phyloP scores from a whole-genome alignment of 805 yeast genomes.

The Sungouiozyma ichnusensis region DNA sequence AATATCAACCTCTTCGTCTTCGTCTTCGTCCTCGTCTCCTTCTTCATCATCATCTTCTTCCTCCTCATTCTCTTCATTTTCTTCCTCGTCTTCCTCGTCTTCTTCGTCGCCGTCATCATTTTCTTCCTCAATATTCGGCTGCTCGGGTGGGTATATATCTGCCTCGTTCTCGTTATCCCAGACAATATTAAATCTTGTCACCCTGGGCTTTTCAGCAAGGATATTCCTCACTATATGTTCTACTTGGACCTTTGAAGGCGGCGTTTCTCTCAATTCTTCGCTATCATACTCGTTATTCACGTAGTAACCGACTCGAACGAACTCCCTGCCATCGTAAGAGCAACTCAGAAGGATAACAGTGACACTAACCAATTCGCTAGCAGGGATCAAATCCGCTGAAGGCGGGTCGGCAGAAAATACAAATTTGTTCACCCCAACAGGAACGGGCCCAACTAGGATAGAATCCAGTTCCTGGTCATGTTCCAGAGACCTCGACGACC shows the following conservation, averaged over 20 bases:
- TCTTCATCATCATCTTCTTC: slow-evolving; percentile 40
- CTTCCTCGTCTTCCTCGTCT: slow-evolving; percentile 47
- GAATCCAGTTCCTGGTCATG: slow-evolving; percentile 97
- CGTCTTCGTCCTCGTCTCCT: slow-evolving; percentile 34
- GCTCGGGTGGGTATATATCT: slow-evolving; percentile 73
- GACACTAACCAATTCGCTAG: slow-evolving; percentile 87
- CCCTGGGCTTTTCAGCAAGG: slow-evolving; percentile 94
- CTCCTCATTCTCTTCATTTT: slow-evolving; percentile 35
- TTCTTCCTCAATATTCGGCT: slow-evolving; percentile 50
- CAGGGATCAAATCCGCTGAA: slow-evolving; percentile 89
- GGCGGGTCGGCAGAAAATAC: slow-evolving; percentile 95
- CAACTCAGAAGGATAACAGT: slow-evolving; percentile 91
- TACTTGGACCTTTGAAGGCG: slow-evolving; percentile 87
- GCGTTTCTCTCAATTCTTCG: slow-evolving; percentile 87
- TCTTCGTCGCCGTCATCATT: slow-evolving; percentile 59
- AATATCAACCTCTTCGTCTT: slow-evolving; percentile 32
- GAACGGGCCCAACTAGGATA: slow-evolving; percentile 95
- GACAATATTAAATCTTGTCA: slow-evolving; percentile 89
- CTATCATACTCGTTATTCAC: slow-evolving; percentile 94
- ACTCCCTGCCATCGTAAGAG: slow-evolving; percentile 85
- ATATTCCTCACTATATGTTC: slow-evolving; percentile 91
- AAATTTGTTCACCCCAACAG: slow-evolving; percentile 92
- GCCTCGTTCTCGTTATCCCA: slow-evolving; percentile 76
- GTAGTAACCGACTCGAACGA: slow-evolving; percentile 94
- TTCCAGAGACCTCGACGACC: slow-evolving; percentile 85